phyloP scores from a whole-genome alignment of 2,329 filamentous ascomycete species.

The Phialophora macrospora region DNA sequence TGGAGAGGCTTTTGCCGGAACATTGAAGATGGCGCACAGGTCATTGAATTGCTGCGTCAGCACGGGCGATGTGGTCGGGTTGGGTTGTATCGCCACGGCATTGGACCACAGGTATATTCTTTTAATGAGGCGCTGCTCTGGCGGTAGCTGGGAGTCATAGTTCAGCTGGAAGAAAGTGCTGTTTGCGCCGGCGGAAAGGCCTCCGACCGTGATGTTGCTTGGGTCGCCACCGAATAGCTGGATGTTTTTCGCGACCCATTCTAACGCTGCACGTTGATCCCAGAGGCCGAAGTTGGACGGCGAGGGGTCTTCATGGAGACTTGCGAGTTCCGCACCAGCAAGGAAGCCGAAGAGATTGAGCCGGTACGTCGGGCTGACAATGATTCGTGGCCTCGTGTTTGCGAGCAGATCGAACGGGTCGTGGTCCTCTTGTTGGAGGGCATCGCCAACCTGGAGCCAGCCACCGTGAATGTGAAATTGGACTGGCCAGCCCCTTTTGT shows the following conservation, averaged over 20 bases:
- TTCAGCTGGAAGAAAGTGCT: slow-evolving; percentile 51
- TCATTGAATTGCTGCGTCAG: slow-evolving; percentile 52
- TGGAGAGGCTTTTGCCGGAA: slow-evolving; percentile 38
- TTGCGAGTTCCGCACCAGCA: slow-evolving; percentile 47
- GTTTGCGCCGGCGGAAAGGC: slow-evolving; percentile 54
- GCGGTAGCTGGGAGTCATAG: slow-evolving; percentile 44
- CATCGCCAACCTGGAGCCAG: slow-evolving; percentile 56
- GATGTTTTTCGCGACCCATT: slow-evolving; percentile 59
- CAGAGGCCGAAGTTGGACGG: slow-evolving; percentile 52
- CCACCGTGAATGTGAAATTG: slow-evolving; percentile 51
- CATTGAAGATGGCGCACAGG: slow-evolving; percentile 46
- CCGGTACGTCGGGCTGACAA: slow-evolving; percentile 56
- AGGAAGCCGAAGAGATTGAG: slow-evolving; percentile 58
- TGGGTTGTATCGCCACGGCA: slow-evolving; percentile 54
- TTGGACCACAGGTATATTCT: slow-evolving; percentile 54
- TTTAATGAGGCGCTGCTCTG: slow-evolving; percentile 41
- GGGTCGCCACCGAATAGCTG: slow-evolving; percentile 53
- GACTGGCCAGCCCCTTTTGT: slow-evolving; percentile 42
- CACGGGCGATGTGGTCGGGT: slow-evolving; percentile 43
- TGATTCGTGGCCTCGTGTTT: slow-evolving; percentile 42
- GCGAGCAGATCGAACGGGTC: slow-evolving; percentile 53
- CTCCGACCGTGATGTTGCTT: slow-evolving; percentile 53
- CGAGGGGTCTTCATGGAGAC: slow-evolving; percentile 42
- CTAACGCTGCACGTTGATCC: slow-evolving; percentile 57
- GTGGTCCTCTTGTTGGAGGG: slow-evolving; percentile 50